A percentile compares a stretch with the other conserved stretches of the same genome.
Evolutionary conservation across 257 asterid genomes (phyloP).

Genomic region (Ilex asprella): DNA sequence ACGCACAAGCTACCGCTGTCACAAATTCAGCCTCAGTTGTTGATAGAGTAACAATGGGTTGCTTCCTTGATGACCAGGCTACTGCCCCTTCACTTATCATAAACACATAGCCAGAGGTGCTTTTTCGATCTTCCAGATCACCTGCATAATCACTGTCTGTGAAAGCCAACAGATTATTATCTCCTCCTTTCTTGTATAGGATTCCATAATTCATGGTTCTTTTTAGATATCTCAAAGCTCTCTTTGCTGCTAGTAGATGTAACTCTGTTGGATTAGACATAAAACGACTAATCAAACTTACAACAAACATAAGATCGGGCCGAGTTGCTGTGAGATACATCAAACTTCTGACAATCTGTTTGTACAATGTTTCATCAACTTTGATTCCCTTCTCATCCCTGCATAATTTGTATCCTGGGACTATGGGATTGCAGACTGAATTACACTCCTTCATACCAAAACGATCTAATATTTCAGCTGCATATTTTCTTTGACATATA

Average conservation of each 20-base stretch:
- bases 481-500: slow-evolving; percentile 5
- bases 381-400: background rate
- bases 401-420: background rate
- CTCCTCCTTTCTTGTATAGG: background rate
- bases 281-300: background rate
- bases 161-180: background rate
- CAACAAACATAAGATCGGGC: background rate
- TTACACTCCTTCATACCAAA: slow-evolving; percentile 1
- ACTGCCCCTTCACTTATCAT: background rate
- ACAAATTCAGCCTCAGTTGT: too few relatives aligned
- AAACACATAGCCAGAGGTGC: background rate
- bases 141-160: background rate
- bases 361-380: background rate
- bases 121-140: background rate
- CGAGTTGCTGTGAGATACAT: background rate
- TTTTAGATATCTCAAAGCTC: background rate
- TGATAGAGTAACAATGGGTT: too few relatives aligned
- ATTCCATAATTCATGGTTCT: background rate
- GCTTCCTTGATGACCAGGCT: too few relatives aligned
- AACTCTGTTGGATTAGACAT: slow-evolving; percentile 1
- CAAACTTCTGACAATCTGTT: background rate
- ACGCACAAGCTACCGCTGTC: too few relatives aligned
- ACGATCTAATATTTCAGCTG: background rate
- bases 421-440: background rate
- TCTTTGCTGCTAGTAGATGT: slow-evolving; percentile 1